Evolutionary conservation across 345 rosid species (phyloP), one percentile per base, ranked within the genome.

Genomic region (Physaria fendleri): DNA sequence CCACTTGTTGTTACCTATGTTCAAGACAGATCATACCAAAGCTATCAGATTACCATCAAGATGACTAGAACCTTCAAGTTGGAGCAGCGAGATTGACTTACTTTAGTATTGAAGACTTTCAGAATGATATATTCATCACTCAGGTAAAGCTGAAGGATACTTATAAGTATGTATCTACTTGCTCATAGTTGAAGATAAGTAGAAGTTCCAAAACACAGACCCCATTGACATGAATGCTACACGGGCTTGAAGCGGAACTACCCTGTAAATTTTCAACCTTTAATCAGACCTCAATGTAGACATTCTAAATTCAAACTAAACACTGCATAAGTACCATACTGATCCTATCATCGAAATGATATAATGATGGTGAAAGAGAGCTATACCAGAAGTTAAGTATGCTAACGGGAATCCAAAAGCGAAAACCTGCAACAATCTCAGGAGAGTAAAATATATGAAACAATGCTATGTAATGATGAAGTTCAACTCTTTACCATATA

Each of bases 401-500:
- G 64, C 96, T 92, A 79, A 88, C 96, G 43, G 98, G 98, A 52
- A 92, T 69, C 98, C 98, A 92, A 65, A 92, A 92, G 65, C 95
- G 84, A 53, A 92, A 82, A 41, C 98, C 98, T 92, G 87, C 78
- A 79, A 29, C 8, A 16, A 50, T 30, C 17, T 13, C 53, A 41
- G 32, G 23, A 49, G 17, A 3, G 1, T 57, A 22, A 22, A 49
- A 50, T 28, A 39, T 40, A 57, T 5, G 5, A 25, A 25, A 45
- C 37, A 23, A 39, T 28, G 62, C 13, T 13, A 53, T 11, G 20
- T 2, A 35, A 63, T 5, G 4, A 20, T 15, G 12, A 34, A 18
- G 4, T 2, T 34, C 0, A 34, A 18, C 56, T 20, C 32, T 54
- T 24, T 65, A 92, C 96, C 98, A 72, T 70, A 81, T 2, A 92